Conservation (phyloP, 345 rosid species). For the Mallotus nudiflorus region DNA sequence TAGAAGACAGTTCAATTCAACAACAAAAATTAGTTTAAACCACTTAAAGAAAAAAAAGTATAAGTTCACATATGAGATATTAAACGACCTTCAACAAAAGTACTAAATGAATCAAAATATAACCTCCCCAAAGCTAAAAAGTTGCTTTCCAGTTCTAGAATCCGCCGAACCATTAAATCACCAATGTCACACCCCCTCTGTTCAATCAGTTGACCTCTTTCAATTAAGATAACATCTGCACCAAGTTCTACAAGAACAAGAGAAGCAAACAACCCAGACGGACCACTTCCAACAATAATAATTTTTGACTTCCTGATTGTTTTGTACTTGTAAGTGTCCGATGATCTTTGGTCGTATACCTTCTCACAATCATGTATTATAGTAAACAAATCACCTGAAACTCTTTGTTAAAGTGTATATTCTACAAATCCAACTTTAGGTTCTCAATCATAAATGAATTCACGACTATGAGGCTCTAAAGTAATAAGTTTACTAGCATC, state of each 20-base stretch:
- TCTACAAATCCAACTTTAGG: conserved; percentile 72
- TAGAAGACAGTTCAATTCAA: neutral
- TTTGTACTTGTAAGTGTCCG: conserved; percentile 27
- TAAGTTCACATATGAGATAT: conserved; percentile 4
- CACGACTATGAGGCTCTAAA: conserved; percentile 82
- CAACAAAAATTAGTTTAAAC: neutral
- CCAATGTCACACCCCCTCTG: conserved; percentile 95
- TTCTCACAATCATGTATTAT: conserved; percentile 50
- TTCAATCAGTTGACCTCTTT: conserved; percentile 95
- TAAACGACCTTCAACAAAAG: conserved; percentile 22
- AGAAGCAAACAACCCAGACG: conserved; percentile 91
- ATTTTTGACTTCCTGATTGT: conserved; percentile 51
- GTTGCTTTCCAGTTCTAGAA: conserved; percentile 83
- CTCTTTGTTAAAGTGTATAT: conserved; percentile 47
- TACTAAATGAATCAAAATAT: conserved; percentile 34
- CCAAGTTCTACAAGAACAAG: conserved; percentile 95
- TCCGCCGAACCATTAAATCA: conserved; percentile 70
- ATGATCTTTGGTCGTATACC: conserved; percentile 12
- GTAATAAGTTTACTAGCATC: conserved; percentile 69
- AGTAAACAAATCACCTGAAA: conserved; percentile 55
- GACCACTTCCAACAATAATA: conserved; percentile 88
- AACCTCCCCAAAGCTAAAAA: conserved; percentile 99
- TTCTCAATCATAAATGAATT: conserved; percentile 71
- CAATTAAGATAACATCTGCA: conserved; percentile 86
- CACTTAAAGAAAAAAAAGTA: conserved; percentile 1